Evolutionary conservation across 129 eudicot species (phyloP), one percentile per base, ranked within the genome.

Genomic region (Escallonia rubra): DNA sequence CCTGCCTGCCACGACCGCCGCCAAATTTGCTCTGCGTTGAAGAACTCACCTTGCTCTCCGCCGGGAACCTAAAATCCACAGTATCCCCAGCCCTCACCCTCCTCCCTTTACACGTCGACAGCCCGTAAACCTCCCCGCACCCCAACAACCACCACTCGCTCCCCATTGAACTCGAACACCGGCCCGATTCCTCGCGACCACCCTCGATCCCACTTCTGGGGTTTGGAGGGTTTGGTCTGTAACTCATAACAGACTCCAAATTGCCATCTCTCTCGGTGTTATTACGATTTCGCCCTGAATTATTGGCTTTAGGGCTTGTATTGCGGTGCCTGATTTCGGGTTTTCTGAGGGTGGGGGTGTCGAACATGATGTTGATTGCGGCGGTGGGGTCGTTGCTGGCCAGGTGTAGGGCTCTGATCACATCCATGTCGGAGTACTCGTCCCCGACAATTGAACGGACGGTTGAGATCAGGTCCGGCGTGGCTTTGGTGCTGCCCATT

Each of bases 31-130:
- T 87, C 10, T 79, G 71, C 2, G 87, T 73, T 2, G 90, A 75
- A 16, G 83, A 66, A 42, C 45, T 46, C 66, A 66, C 14, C 64
- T 41, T 57, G 65, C 69, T 84, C 71, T 80, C 88, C 34, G 57
- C 55, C 5, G 95, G 96, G 78, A 93, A 89, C 0, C 68, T 74
- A 52, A 93, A 89, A 63, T 62, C 66, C 41, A 93, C 86, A 39
- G 57, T 75, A 16, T 89, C 99, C 59, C 99, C 99, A 42, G 62
- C 50, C 78, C 65, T 80, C 71, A 93, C 64, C 65, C 61, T 79
- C 75, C 90, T 84, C 69, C 99, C 99, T 81, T 89, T 93, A 82
- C 96, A 86, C 1, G 99, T 93, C 3, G 99, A 93, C 85, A 86
- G 41, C 56, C 95, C 98, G 0, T 81, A 57, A 43, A 93, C 87